Evolutionary conservation across 345 rosid genomes (phyloP).

Genomic region (Arabis hirsuta): DNA sequence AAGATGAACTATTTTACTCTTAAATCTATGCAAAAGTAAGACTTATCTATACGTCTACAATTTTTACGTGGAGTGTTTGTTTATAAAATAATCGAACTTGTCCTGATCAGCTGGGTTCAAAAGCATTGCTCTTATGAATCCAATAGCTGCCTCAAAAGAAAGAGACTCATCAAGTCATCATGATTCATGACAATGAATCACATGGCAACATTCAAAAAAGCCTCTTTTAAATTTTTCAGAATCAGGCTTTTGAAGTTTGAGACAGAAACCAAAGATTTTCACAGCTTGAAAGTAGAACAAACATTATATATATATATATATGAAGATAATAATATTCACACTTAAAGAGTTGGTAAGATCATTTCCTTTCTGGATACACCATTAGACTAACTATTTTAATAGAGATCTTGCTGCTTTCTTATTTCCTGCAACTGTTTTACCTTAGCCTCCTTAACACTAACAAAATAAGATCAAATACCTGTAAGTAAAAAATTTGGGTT

Average conservation of each 20-base stretch:
- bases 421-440: conserved; percentile 35
- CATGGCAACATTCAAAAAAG: conserved; percentile 10
- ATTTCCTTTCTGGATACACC: conserved; percentile 5
- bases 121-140: conserved; percentile 25
- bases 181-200: conserved; percentile 30
- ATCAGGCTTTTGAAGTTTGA: conserved; percentile 21
- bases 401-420: conserved; percentile 35
- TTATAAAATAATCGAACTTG: background rate
- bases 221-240: background rate
- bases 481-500: conserved; percentile 36
- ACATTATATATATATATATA: conserved; percentile 8
- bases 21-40: conserved; percentile 3
- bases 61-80: conserved; percentile 20
- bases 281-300: conserved; percentile 31
- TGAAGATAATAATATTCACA: conserved; percentile 41
- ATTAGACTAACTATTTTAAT: conserved; percentile 39
- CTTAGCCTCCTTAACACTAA: conserved; percentile 38
- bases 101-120: conserved; percentile 20
- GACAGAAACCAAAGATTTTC: conserved; percentile 33
- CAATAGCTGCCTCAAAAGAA: conserved; percentile 26
- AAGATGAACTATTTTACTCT: conserved; percentile 8
- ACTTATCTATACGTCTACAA: conserved; percentile 24
- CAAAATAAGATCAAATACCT: conserved; percentile 26
- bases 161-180: background rate
- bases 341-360: conserved; percentile 31